Base-by-base conservation (phyloP, 805 yeast genomes). In the Kregervanrija fluxuum region DNA sequence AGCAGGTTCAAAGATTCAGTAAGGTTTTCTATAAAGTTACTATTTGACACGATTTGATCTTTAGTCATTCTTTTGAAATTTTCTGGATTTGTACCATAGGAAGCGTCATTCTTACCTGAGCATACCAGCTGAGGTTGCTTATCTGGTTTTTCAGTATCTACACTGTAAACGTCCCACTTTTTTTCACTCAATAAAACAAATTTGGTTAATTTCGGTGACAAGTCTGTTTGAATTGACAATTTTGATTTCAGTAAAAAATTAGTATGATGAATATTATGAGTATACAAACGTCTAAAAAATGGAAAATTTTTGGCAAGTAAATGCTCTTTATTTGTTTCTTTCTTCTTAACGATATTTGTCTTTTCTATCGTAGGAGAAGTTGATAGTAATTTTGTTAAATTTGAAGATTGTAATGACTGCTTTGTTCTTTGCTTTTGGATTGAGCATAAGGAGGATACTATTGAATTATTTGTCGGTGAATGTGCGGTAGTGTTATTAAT, bases 271-370 rank as follows among this genome's bases (percentile, higher is more conserved):
- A 82, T 75, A 28, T 69, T 65, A 55, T 72, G 73, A 37, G 77
- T 77, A 41, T 71, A 69, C 41, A 76, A 70, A 49, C 76, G 81
- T 47, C 95, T 71, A 57, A 83, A 85, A 44, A 80, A 77, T 0
- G 97, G 97, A 63, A 87, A 89, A 54, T 91, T 86, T 54, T 80
- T 83, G 5, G 82, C 80, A 60, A 81, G 87, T 43, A 79, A 71
- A 44, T 74, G 70, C 57, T 86, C 95, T 49, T 80, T 79, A 40
- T 56, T 57, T 8, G 41, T 35, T 16, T 43, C 42, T 2, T 38
- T 8, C 15, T 15, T 38, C 43, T 33, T 40, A 37, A 30, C 42
- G 16, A 8, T 10, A 4, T 10, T 22, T 35, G 44, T 30, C 41
- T 52, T 53, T 11, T 49, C 57, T 13, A 39, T n/a, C 4, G 48